Conservation (phyloP, 2,329 filamentous ascomycete species). For the Didymosphaeria variabile region DNA sequence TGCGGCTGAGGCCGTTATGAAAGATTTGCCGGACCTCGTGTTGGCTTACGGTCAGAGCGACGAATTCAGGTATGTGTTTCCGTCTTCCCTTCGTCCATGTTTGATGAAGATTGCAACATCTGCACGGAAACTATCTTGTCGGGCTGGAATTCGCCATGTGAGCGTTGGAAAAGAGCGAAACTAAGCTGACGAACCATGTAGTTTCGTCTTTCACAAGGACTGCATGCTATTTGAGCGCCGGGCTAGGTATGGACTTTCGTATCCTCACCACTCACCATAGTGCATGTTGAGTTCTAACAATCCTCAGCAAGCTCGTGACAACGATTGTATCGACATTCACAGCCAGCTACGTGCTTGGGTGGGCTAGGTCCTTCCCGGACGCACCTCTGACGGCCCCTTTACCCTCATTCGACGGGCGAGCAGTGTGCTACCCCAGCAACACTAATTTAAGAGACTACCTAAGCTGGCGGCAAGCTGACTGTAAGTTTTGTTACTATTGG, state of each 20-base stretch:
- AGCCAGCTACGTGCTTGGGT: conserved; percentile 84
- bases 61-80: conserved; percentile 76
- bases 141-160: neutral
- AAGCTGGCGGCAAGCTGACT: conserved; percentile 96
- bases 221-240: conserved; percentile 86
- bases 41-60: conserved; percentile 95
- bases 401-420: conserved; percentile 91
- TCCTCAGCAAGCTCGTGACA: conserved; percentile 81
- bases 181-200: conserved; percentile 57
- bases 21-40: conserved; percentile 82
- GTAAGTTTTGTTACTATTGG: conserved; percentile 61
- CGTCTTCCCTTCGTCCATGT: conserved; percentile 11
- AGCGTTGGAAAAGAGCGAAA: conserved; percentile 7
- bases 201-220: conserved; percentile 88
- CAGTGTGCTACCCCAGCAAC: conserved; percentile 86
- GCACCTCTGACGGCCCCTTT: conserved; percentile 74
- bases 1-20: conserved; percentile 84
- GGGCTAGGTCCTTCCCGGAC: conserved; percentile 79
- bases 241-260: conserved; percentile 65
- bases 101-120: conserved; percentile 26
- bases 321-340: conserved; percentile 95
- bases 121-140: neutral
- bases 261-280: conserved; percentile 3
- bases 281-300: too few relatives aligned
- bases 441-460: conserved; percentile 91